phyloP scores from a whole-genome alignment of 139 green algal species.

The Desmodesmus armatus region DNA sequence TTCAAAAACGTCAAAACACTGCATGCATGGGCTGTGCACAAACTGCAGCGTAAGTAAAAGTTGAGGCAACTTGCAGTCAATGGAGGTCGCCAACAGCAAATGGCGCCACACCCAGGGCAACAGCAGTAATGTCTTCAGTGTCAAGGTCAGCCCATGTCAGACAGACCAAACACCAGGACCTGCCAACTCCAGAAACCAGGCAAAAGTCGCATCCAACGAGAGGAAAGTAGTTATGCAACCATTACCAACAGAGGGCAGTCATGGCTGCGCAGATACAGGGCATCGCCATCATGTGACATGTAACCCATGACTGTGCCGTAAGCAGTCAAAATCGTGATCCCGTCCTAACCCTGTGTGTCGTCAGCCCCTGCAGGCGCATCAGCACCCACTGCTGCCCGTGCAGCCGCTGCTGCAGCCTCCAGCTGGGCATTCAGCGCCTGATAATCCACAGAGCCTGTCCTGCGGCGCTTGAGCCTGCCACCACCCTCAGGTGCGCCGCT shows the following conservation, averaged over 20 bases:
- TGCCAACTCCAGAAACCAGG: too few relatives aligned
- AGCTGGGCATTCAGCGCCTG: slow-evolving; percentile 78
- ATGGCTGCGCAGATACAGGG: not conserved
- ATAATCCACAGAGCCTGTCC: slow-evolving; percentile 76
- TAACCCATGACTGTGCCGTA: too few relatives aligned
- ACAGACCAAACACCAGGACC: not conserved
- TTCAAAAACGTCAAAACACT: not conserved
- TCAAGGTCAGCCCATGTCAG: not conserved
- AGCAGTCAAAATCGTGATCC: too few relatives aligned
- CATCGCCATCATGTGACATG: too few relatives aligned
- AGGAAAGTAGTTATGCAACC: not conserved
- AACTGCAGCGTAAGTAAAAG: too few relatives aligned
- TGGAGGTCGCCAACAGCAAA: not conserved
- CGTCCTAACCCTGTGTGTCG: too few relatives aligned
- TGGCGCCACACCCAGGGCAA: not conserved
- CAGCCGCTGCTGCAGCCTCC: slow-evolving; percentile 60
- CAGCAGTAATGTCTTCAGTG: not conserved
- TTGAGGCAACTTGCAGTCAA: too few relatives aligned
- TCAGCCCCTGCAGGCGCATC: not conserved
- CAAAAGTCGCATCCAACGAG: not conserved
- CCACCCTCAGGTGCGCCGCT: not conserved
- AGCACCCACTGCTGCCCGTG: not conserved
- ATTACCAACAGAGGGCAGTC: not conserved
- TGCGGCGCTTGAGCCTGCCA: slow-evolving; percentile 59
- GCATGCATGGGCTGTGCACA: not conserved